Conservation (phyloP, 768 basidiomycete species). For the Aureoboletus auriporus region DNA sequence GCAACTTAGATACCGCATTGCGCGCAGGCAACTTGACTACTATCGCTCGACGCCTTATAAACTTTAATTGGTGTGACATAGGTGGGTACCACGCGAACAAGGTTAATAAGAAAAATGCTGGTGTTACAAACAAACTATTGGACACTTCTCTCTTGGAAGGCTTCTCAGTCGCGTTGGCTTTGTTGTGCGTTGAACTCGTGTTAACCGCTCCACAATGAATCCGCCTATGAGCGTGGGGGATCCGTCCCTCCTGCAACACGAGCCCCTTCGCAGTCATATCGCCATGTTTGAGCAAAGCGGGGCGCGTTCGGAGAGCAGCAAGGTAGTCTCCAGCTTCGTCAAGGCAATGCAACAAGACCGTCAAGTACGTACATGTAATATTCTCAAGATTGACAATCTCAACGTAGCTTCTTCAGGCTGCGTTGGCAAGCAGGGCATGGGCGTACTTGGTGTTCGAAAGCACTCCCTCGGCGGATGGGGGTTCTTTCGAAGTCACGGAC, state of each 20-base stretch:
- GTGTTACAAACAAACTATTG: no score
- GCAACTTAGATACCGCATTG: conserved; percentile 11
- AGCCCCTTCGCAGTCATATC: conserved; percentile 14
- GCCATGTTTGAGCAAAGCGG: background rate
- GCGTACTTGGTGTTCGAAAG: conserved; percentile 6
- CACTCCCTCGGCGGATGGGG: background rate
- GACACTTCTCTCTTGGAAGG: no score
- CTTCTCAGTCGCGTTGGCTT: no score
- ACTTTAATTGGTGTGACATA: no score
- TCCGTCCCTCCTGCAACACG: conserved; percentile 17
- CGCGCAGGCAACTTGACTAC: background rate
- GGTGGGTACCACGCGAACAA: no score
- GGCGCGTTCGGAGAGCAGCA: background rate
- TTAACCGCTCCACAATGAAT: conserved; percentile 7
- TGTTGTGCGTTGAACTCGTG: background rate
- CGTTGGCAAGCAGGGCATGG: conserved; percentile 13
- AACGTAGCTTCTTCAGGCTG: conserved; percentile 8
- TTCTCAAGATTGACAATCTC: background rate
- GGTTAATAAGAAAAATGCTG: no score
- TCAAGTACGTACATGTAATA: conserved; percentile 12
- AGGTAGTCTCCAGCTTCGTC: conserved; percentile 4
- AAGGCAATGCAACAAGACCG: conserved; percentile 5
- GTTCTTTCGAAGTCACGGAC: conserved; percentile 3
- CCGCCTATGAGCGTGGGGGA: conserved; percentile 14
- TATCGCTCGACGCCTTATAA: no score